Percentiles rank a stretch among this genome's conserved stretches.
These are phyloP conservation scores for Fibroporia radiculosa DNA, from an alignment of 768 basidiomycete genomes.

Conservation along the genomic window DNA sequence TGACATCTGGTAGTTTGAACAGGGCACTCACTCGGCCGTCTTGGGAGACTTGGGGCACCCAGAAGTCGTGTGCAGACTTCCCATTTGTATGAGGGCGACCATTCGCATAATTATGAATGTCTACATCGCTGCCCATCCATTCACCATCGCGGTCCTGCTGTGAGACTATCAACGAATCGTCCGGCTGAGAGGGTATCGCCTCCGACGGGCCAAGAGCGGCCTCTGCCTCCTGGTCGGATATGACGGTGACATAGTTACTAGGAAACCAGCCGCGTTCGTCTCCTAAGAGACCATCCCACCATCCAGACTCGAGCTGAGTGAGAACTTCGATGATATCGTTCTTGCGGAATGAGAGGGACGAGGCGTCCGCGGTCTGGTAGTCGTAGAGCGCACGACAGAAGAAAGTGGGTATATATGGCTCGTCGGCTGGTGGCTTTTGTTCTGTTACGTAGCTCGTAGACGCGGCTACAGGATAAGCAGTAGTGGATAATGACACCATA, in stretches of 20 bases:
- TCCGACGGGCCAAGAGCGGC: slow-evolving; percentile 48
- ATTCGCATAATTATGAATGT: slow-evolving; percentile 12
- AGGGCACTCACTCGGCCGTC: slow-evolving; percentile 69
- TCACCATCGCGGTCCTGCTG: slow-evolving; percentile 39
- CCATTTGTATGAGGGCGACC: slow-evolving; percentile 18
- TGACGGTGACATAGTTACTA: slow-evolving; percentile 82
- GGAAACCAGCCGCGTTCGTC: slow-evolving; percentile 96
- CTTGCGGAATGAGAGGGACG: slow-evolving; percentile 79
- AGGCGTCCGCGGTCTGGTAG: slow-evolving; percentile 80
- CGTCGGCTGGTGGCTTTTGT: slow-evolving; percentile 28
- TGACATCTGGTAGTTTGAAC: too few species aligned
- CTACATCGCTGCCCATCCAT: slow-evolving; percentile 46
- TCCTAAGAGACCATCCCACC: slow-evolving; percentile 95
- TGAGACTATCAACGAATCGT: slow-evolving; percentile 33
- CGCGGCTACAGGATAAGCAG: slow-evolving; percentile 11
- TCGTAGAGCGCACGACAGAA: slow-evolving; percentile 92
- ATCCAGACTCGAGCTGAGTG: slow-evolving; percentile 85
- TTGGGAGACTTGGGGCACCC: slow-evolving; percentile 81
- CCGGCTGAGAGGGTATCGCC: slow-evolving; percentile 11
- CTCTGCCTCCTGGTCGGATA: slow-evolving; percentile 79
- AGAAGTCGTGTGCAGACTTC: slow-evolving; percentile 54
- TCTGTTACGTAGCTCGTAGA: slow-evolving; percentile 8
- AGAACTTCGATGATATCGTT: slow-evolving; percentile 93
- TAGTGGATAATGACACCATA: slow-evolving; percentile 10
- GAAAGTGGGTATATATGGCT: slow-evolving; percentile 57